Evolutionary conservation across 352 stramenopile genomes (phyloP), one percentile per base, ranked within the genome.

Genomic region (Peronospora farinosa): DNA sequence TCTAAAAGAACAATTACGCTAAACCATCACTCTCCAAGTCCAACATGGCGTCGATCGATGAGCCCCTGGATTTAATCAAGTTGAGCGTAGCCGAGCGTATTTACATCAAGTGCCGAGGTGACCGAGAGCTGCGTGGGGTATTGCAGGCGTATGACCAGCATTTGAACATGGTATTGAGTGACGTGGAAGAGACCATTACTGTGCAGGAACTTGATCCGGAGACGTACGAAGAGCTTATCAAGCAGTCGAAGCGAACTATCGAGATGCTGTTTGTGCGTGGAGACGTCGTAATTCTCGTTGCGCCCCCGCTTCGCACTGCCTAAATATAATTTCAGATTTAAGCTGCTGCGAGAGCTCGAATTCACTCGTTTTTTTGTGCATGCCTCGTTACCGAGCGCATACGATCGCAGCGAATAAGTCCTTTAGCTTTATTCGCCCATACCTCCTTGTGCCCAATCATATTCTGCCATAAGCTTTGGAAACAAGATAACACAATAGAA

Each of bases 241-340:
- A 95, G 70, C 86, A 95, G 63, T 95, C 82, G 51, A 98, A 96
- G 62, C 84, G 97, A 63, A 73, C 73, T 48, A 91, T 99, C 59
- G 95, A 98, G 55, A 98, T 99, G 96, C 87, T 99, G 8, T 99
- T 99, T 83, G 93, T 99, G 40, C 80, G 97, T 35, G 97, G 97
- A 36, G 97, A 99, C 82, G 93, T 97, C 47, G 88, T 99, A 12
- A 97, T 99, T 47, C 83, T 99, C 54, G 92, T 99, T 21, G 96
- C 88, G 27, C 97, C 97, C 51, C 97, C 97, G 17, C 76, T 99
- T 45, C 86, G 96, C 55, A 98, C 93, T 7, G 74, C 67, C 43
- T 90, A 59, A 51, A 39, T 16, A 33, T 4, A 2, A 37, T 19
- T 6, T 7, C 8, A 38, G 16, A 39, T 2, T 47, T 32, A 12